These are phyloP conservation scores for Phylloporus sp. DNA, from an alignment of 768 basidiomycete species.

Conservation along the genomic window DNA sequence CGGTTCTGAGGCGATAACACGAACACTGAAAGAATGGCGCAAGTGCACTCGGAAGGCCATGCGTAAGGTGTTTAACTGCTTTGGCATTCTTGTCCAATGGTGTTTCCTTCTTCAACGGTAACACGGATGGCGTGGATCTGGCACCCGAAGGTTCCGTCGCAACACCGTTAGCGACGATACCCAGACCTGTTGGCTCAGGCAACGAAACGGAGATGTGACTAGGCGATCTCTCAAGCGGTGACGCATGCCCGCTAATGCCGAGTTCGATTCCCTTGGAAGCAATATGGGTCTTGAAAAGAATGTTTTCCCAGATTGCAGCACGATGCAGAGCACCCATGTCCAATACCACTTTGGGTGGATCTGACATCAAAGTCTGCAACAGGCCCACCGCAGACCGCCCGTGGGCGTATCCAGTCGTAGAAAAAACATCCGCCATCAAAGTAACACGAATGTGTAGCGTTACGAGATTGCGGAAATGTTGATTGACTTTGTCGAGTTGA, in stretches of 20 bases:
- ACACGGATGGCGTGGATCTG: constrained; percentile 22
- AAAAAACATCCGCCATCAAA: constrained; percentile 83
- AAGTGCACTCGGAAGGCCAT: constrained; percentile 69
- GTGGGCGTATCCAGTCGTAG: constrained; percentile 77
- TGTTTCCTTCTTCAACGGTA: constrained; percentile 38
- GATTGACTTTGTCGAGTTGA: constrained; percentile 50
- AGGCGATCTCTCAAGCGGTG: constrained; percentile 49
- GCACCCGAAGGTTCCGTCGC: constrained; percentile 21
- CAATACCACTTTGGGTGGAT: constrained; percentile 57
- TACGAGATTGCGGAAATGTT: constrained; percentile 67
- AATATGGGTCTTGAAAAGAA: constrained; percentile 62
- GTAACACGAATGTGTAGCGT: constrained; percentile 76
- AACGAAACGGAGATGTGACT: constrained; percentile 41
- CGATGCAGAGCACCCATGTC: constrained; percentile 81
- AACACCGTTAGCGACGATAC: constrained; percentile 29
- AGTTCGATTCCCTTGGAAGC: constrained; percentile 52
- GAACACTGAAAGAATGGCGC: constrained; percentile 86
- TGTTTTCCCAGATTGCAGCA: constrained; percentile 83
- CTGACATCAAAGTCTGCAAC: constrained; percentile 69
- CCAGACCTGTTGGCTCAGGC: constrained; percentile 35
- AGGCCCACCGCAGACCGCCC: constrained; percentile 71
- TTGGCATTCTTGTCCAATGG: constrained; percentile 63
- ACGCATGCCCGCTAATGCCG: constrained; percentile 38
- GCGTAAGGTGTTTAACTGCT: constrained; percentile 75
- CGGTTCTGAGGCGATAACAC: constrained; percentile 11